Evolutionary conservation across 2,329 filamentous ascomycete species (phyloP), one percentile per base, ranked within the genome.

Genomic region (Cercospora brassicicola): DNA sequence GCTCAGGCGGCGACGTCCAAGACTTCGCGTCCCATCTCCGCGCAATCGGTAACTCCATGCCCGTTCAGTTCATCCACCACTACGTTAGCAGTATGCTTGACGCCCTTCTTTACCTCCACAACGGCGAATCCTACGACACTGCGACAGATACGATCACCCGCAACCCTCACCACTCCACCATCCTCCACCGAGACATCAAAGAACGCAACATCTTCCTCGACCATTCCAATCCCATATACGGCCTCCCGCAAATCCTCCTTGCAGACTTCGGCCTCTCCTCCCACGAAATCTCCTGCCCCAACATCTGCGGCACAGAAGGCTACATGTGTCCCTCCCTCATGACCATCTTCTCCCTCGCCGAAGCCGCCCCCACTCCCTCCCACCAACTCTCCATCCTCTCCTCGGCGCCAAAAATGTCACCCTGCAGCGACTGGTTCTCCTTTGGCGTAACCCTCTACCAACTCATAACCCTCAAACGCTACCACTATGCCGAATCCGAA

Each of bases 21-120:
- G 62, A 66, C n/a, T 68, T 71, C 31, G 33, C 68, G 23, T 5
- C 30, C 5, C 65, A 68, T n/a, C 66, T 68, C 1, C 23, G 31
- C 4, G 13, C 28, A 2, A 7, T 4, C 3, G 26, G 26, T 8
- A 15, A 56, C 10, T 13, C 30, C 8, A 23, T 65, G 7, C 71
- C 73, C 3, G 62, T 70, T 10, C 63, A 60, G 1, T 73, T 75
- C 60, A 51, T 72, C 18, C 62, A 72, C 13, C 72, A 76, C 42
- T 66, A 70, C 62, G 67, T 74, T 57, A 60, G 55, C 23, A 67
- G 61, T 20, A 66, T 77, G 65, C 31, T 65, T 56, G 61, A 71
- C 11, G 74, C 73, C 1, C 36, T 77, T 4, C 63, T 64, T 4
- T 74, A 67, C 65, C 23, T 75, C 3, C 75, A 76, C 36, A 13